Base-by-base conservation (phyloP, 129 eudicot species). In the Arctium minus region DNA sequence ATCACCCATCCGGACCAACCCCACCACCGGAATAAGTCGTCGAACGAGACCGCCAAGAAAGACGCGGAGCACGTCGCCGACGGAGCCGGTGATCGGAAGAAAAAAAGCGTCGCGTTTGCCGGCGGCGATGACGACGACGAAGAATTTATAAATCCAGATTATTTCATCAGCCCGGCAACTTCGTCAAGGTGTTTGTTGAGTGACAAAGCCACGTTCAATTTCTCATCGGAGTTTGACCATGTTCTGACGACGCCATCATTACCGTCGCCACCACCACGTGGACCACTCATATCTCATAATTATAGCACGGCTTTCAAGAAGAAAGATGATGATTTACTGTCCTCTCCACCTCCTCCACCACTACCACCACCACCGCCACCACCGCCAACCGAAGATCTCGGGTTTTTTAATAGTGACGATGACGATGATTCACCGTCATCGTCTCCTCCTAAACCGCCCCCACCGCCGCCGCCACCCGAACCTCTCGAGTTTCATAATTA, bases 131-230 rank as follows among this genome's bases (percentile, higher is more conserved):
- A 29, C 8, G 67, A 48, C 29, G 81, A 56, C n/a, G 70, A 46
- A 27, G 70, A 46, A 27, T 10, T 13, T 22, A 81, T 56, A 2
- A 87, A 79, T 70, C 74, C 85, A 1, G 84, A 85, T 70, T 88
- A 82, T 40, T 90, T 87, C 67, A 81, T 89, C 32, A 92, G 92
- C 82, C 97, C 96, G 4, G 86, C 92, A 48, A 92, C 90, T 36
- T 96, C 99, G 15, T 81, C 98, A 9, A 85, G 99, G 72, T 93
- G 90, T 84, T 87, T 96, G 91, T 83, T 96, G 92, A 81, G 87
- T 81, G 94, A 90, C 30, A 72, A 64, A 70, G 74, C 70, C 27
- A 76, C 74, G 74, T 64, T 86, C 40, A 35, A 83, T 76, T 75
- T 69, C 30, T 76, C 82, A 15, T 83, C 93, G 18, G 91, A 88